phyloP scores from a whole-genome alignment of 1,284 basidiomycete species.

The Baeospora myosura region DNA sequence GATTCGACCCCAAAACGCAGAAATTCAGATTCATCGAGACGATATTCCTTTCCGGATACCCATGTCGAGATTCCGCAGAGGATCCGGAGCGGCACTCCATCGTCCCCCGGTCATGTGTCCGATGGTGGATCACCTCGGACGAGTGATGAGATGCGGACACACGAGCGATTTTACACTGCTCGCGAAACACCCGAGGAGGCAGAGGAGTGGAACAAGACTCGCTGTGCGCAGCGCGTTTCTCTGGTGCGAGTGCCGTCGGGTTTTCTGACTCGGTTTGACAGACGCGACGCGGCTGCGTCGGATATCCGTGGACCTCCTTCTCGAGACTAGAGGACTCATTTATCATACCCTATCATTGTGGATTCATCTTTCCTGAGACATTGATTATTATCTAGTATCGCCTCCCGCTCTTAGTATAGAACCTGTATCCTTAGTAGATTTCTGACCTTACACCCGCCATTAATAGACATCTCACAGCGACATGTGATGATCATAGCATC shows the following conservation, averaged over 20 bases:
- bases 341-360: background rate
- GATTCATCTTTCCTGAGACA: background rate
- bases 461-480: too few species aligned
- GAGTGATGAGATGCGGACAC: slow-evolving; percentile 21
- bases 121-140: slow-evolving; percentile 15
- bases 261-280: slow-evolving; percentile 32
- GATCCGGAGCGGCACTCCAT: background rate
- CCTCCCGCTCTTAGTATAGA: too few species aligned
- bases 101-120: background rate
- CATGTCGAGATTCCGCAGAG: background rate
- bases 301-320: slow-evolving; percentile 1
- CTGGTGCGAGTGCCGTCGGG: slow-evolving; percentile 64
- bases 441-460: too few species aligned
- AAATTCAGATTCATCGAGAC: slow-evolving; percentile 25
- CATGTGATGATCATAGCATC: too few species aligned
- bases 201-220: slow-evolving; percentile 80
- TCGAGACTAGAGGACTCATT: background rate
- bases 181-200: slow-evolving; percentile 52
- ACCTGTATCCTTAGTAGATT: too few species aligned
- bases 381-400: too few species aligned
- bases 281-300: slow-evolving; percentile 6
- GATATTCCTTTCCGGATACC: slow-evolving; percentile 12
- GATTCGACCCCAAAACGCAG: slow-evolving; percentile 29
- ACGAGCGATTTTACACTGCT: slow-evolving; percentile 40
- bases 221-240: slow-evolving; percentile 77